Evolutionary conservation across 2,329 filamentous ascomycete species (phyloP).

Genomic region (Pseudogymnoascus sp.): DNA sequence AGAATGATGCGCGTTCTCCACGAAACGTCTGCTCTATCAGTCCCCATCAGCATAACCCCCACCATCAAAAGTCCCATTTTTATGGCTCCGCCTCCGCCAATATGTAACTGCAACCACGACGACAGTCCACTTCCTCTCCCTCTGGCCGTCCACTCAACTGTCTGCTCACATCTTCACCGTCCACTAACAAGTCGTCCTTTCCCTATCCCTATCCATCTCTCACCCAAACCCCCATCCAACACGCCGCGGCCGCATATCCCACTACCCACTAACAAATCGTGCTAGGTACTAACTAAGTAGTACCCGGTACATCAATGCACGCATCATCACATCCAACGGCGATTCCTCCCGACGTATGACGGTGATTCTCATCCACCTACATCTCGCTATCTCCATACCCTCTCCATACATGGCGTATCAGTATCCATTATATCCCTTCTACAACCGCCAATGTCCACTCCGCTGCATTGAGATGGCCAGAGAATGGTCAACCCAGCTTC

Average conservation of each 20-base stretch:
- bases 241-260: neutral
- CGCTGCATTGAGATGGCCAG: neutral
- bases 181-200: neutral
- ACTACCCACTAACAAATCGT: neutral
- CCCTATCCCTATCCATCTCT: neutral
- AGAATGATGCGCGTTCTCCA: neutral
- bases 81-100: neutral
- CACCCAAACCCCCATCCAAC: neutral
- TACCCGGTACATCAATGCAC: neutral
- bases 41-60: neutral
- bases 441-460: neutral
- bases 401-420: neutral
- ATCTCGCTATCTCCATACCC: neutral
- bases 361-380: neutral
- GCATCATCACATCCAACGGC: neutral
- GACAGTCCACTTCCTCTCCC: neutral
- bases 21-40: neutral
- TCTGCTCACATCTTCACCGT: neutral
- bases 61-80: neutral
- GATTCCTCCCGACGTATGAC: neutral
- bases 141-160: neutral
- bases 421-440: neutral
- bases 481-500: neutral
- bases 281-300: neutral
- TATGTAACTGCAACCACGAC: neutral